Evolutionary conservation across 1,284 basidiomycete species (phyloP).

Genomic region (Naganishia sp.): DNA sequence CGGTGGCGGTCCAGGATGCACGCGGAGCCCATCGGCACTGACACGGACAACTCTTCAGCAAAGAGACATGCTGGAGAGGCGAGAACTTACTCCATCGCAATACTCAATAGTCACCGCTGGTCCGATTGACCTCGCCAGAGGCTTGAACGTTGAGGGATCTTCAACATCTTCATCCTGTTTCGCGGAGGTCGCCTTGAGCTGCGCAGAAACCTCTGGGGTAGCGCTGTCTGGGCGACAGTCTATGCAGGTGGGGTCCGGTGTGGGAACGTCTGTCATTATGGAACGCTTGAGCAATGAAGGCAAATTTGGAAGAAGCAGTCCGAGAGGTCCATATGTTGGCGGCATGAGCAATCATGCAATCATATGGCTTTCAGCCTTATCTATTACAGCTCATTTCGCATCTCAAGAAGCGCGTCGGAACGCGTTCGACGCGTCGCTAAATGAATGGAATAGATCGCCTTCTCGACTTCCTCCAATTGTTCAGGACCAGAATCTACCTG

Average conservation of each 20-base stretch:
- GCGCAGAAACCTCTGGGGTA: neutral
- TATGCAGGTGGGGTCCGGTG: neutral
- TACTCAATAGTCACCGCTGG: slow-evolving; percentile 68
- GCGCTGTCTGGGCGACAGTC: slow-evolving; percentile 15
- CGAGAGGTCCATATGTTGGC: neutral
- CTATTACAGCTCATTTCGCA: neutral
- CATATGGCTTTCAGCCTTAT: too few relatives aligned
- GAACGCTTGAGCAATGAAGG: too few relatives aligned
- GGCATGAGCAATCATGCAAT: too few relatives aligned
- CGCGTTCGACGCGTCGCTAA: neutral
- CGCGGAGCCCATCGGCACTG: slow-evolving; percentile 71
- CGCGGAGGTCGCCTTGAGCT: neutral
- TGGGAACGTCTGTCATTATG: neutral
- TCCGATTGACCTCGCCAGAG: slow-evolving; percentile 60
- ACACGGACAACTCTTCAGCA: slow-evolving; percentile 2
- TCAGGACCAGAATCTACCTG: slow-evolving; percentile 7
- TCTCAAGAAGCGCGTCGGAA: too few relatives aligned
- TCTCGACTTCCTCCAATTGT: slow-evolving; percentile 4
- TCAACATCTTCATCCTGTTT: slow-evolving; percentile 47
- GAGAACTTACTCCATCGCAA: slow-evolving; percentile 71
- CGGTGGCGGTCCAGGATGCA: slow-evolving; percentile 84
- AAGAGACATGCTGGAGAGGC: slow-evolving; percentile 4
- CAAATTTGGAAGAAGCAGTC: neutral
- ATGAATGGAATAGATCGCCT: slow-evolving; percentile 15
- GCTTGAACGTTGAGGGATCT: slow-evolving; percentile 63